Evolutionary conservation across 257 asterid species (phyloP), one percentile per base, ranked within the genome.

Genomic region (Rhazya stricta): DNA sequence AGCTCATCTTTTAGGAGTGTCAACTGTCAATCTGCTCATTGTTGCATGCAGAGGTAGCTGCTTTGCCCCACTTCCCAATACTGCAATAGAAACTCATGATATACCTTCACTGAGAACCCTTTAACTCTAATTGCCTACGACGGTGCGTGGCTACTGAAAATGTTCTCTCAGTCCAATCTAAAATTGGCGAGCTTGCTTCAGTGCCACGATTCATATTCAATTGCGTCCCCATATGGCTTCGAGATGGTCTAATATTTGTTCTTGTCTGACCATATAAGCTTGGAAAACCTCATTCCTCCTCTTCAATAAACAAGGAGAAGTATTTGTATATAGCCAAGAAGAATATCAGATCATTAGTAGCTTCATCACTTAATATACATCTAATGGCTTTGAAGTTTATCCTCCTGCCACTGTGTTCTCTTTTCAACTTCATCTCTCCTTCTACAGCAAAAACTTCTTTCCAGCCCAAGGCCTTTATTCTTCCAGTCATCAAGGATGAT

Each of bases 221-320:
- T 74, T 74, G 90, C 46, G 86, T 60, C 45, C 75, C 57, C 13
- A 72, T 27, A 8, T 80, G 81, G 73, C 73, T 81, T 1, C 69
- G 77, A 0, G 80, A 81, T 30, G 78, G 81, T 5, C 81, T 86
- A 6, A n/a, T n/a, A n/a, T n/a, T n/a, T n/a, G n/a, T n/a, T n/a
- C n/a, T n/a, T n/a, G n/a, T n/a, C n/a, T n/a, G n/a, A n/a, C n/a
- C n/a, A n/a, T n/a, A n/a, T n/a, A n/a, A n/a, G n/a, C n/a, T n/a
- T n/a, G n/a, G n/a, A n/a, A n/a, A n/a, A n/a, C n/a, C n/a, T n/a
- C n/a, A n/a, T n/a, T n/a, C n/a, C n/a, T n/a, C n/a, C n/a, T n/a
- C n/a, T n/a, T n/a, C n/a, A n/a, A n/a, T n/a, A n/a, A n/a, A n/a
- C n/a, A n/a, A n/a, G n/a, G n/a, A n/a, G n/a, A n/a, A n/a, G n/a